Base-by-base conservation (phyloP, 805 yeast species). In the Metschnikowia drakensbergensis region DNA sequence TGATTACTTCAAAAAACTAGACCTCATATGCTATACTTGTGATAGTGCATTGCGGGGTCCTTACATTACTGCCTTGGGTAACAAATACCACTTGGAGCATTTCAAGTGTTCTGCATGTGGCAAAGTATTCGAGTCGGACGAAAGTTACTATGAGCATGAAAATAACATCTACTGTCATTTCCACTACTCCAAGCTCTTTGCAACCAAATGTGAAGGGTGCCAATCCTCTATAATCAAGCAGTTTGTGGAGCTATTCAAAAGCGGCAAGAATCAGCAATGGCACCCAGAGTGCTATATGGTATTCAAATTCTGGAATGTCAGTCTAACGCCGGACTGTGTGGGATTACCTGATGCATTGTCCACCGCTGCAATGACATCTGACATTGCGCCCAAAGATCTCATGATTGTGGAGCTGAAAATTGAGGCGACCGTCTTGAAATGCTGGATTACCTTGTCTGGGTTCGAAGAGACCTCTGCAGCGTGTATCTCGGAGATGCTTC, bases 271-370 rank as follows among this genome's bases (percentile, higher is more conserved):
- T 50, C 96, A 91, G 65, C 96, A 89, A 63, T 94, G 99, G 99
- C 99, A 94, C 67, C 98, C 97, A 1, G 98, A 95, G 64, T 94
- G 99, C 72, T 94, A 90, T 63, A 95, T 95, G 90, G 95, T 94
- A 42, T 91, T 87, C 71, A 91, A 91, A 66, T 91, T 89, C 61
- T 94, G 99, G 99, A 90, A 89, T 62, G 96, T 91, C 22, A 79
- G 83, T 49, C 73, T 94, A 23, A 77, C 85, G 1, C 76, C 86
- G 0, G 83, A 78, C 44, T 71, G 79, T 6, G 76, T 85, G 27
- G 77, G 91, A 73, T 34, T 67, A 39, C 66, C 61, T 32, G 53
- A 54, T 5, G 7, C 34, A 10, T 49, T 51, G 25, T 23, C 34
- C 5, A 48, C 47, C 22, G 52, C 52, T 7, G 55, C 50, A 4